Percentiles rank a stretch among this genome's conserved stretches.
Evolutionary conservation across 2,329 filamentous ascomycete genomes (phyloP).

Genomic region (Xylaria digitata): DNA sequence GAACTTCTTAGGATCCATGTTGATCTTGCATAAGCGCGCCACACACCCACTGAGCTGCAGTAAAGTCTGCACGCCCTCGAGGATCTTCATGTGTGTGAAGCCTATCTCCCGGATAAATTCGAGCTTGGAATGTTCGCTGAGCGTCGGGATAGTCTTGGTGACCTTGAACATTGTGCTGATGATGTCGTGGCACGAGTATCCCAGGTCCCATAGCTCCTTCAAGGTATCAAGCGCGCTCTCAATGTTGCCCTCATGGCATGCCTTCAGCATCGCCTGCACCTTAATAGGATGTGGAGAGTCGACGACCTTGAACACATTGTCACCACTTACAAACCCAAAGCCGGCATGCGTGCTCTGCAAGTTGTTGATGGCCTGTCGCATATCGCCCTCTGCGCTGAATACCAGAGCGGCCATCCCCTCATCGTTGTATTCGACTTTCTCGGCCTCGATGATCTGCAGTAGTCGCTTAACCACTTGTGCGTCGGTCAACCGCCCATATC

Average conservation of each 20-base stretch:
- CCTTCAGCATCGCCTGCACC: slow-evolving; percentile 98
- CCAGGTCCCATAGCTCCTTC: slow-evolving; percentile 91
- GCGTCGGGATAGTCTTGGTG: slow-evolving; percentile 90
- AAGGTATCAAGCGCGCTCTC: slow-evolving; percentile 87
- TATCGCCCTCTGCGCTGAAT: slow-evolving; percentile 97
- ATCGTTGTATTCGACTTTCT: slow-evolving; percentile 89
- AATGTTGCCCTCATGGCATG: slow-evolving; percentile 91
- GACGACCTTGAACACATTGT: slow-evolving; percentile 98
- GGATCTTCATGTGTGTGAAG: slow-evolving; percentile 98
- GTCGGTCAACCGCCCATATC: slow-evolving; percentile 92
- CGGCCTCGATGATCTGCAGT: slow-evolving; percentile 91
- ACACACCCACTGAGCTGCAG: slow-evolving; percentile 94
- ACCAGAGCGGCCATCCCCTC: slow-evolving; percentile 96
- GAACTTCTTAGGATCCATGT: slow-evolving; percentile 93
- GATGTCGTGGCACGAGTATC: slow-evolving; percentile 98
- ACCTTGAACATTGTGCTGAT: slow-evolving; percentile 99
- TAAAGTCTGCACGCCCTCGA: slow-evolving; percentile 97
- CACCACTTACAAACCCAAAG: slow-evolving; percentile 95
- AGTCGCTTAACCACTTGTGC: slow-evolving; percentile 90
- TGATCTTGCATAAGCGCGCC: slow-evolving; percentile 90
- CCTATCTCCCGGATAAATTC: slow-evolving; percentile 99
- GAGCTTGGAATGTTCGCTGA: slow-evolving; percentile 94
- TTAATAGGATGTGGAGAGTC: slow-evolving; percentile 98
- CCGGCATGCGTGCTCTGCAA: slow-evolving; percentile 92
- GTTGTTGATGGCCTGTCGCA: slow-evolving; percentile 99